These are phyloP conservation scores for Dicorynia guianensis DNA, from an alignment of 306 rosid species.

Conservation along the genomic window DNA sequence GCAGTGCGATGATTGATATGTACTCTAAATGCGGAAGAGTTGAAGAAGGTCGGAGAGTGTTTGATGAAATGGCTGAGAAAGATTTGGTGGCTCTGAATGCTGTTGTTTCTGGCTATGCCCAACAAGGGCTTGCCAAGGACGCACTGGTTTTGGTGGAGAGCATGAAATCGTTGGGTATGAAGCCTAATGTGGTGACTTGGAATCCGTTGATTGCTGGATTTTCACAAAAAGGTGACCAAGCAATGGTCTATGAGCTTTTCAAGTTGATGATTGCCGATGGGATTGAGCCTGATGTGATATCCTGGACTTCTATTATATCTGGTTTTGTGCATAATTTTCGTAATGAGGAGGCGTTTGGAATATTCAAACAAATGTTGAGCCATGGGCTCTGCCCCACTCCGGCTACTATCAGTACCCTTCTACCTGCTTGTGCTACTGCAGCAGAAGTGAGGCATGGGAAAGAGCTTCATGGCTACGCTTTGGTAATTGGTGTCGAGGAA, in stretches of 20 bases:
- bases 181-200: slow-evolving; percentile 83
- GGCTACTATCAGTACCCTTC: slow-evolving; percentile 74
- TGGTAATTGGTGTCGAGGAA: slow-evolving; percentile 67
- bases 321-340: slow-evolving; percentile 82
- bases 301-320: slow-evolving; percentile 88
- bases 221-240: slow-evolving; percentile 70
- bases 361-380: slow-evolving; percentile 67
- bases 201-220: slow-evolving; percentile 77
- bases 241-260: slow-evolving; percentile 60
- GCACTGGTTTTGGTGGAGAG: slow-evolving; percentile 65
- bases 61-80: slow-evolving; percentile 65
- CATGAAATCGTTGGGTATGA: slow-evolving; percentile 52
- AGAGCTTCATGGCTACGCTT: slow-evolving; percentile 73
- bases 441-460: slow-evolving; percentile 67
- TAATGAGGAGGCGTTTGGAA: slow-evolving; percentile 63
- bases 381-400: slow-evolving; percentile 74
- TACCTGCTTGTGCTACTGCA: slow-evolving; percentile 77
- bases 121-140: slow-evolving; percentile 59
- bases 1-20: slow-evolving; percentile 74
- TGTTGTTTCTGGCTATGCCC: slow-evolving; percentile 76
- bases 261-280: slow-evolving; percentile 58
- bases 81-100: slow-evolving; percentile 87
- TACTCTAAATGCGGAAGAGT: slow-evolving; percentile 66
- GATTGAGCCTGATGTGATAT: slow-evolving; percentile 76
- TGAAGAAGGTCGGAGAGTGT: slow-evolving; percentile 61